Evolutionary conservation across 2,329 filamentous ascomycete species (phyloP), one percentile per base, ranked within the genome.

Genomic region (Exophiala sp.): DNA sequence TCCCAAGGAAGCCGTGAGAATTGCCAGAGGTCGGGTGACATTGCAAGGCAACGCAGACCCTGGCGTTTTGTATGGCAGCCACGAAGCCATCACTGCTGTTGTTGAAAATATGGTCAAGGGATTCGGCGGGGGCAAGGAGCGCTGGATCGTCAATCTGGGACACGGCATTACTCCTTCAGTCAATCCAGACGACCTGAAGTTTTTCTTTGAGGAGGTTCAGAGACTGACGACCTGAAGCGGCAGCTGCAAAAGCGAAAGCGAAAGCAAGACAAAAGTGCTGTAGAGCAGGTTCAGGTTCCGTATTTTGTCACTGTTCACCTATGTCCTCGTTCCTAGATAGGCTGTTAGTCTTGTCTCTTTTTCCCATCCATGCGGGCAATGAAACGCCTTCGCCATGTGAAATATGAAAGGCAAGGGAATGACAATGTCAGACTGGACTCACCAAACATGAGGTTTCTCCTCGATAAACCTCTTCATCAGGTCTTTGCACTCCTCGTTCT

Each of bases 81-180:
- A 79, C 57, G 82, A 84, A 56, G 80, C 83, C 38, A 97, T 98
- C 59, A 93, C 88, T 2, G 74, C 78, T 58, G 85, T 83, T 0
- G 90, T 96, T 6, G 78, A 91, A 69, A 76, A 83, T 40, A 95
- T 96, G 86, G 88, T 95, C 1, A 73, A 82, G 55, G 91, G 91
- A 0, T 98, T 97, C 64, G 77, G 78, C 53, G 82, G 83, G 55
- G 85, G 85, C 47, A 91, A 89, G 70, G 82, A 90, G 68, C 88
- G 91, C 34, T 98, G 93, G 91, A 97, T 98, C 61, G 88, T 87
- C 41, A 98, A 98, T 67, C 77, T 98, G 55, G 93, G 93, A 7
- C 93, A 98, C 66, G 93, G 93, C 87, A 89, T 98, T 57, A 98
- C 93, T 24, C 93, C 93, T 0, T 85, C 90, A 58, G 93, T 98